phyloP scores from a whole-genome alignment of 306 rosid species.

The Rosa chinensis region DNA sequence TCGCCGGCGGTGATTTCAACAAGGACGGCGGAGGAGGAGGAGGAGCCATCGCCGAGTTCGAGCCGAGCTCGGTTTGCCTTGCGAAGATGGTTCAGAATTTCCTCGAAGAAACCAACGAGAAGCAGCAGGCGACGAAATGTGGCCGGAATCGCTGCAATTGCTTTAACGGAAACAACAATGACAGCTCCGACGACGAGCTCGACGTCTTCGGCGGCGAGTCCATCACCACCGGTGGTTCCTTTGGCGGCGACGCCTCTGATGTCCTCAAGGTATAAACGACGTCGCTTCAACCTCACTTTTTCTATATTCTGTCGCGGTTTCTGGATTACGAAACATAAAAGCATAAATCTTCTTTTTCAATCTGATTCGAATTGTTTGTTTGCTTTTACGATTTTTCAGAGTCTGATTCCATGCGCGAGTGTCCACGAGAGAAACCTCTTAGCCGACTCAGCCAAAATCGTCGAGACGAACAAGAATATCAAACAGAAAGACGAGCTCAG shows the following conservation, averaged over 20 bases:
- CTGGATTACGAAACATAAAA: neutral
- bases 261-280: constrained; percentile 59
- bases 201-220: constrained; percentile 68
- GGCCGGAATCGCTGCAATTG: constrained; percentile 93
- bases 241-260: constrained; percentile 61
- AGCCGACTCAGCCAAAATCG: constrained; percentile 83
- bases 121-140: constrained; percentile 49
- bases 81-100: constrained; percentile 94
- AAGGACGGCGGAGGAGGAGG: constrained; percentile 27
- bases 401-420: constrained; percentile 70
- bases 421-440: constrained; percentile 81
- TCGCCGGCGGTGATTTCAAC: constrained; percentile 20
- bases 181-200: constrained; percentile 86
- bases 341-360: neutral
- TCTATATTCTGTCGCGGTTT: constrained; percentile 11
- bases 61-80: constrained; percentile 80
- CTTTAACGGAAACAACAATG: constrained; percentile 79
- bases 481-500: constrained; percentile 75
- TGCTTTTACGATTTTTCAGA: constrained; percentile 36
- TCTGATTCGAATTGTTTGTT: neutral
- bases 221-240: constrained; percentile 51
- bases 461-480: constrained; percentile 63
- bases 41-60: constrained; percentile 44
- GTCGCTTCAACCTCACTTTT: neutral
- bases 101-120: constrained; percentile 78